Conservation (phyloP, 139 green algal genomes). For the Choricystis sp. region DNA sequence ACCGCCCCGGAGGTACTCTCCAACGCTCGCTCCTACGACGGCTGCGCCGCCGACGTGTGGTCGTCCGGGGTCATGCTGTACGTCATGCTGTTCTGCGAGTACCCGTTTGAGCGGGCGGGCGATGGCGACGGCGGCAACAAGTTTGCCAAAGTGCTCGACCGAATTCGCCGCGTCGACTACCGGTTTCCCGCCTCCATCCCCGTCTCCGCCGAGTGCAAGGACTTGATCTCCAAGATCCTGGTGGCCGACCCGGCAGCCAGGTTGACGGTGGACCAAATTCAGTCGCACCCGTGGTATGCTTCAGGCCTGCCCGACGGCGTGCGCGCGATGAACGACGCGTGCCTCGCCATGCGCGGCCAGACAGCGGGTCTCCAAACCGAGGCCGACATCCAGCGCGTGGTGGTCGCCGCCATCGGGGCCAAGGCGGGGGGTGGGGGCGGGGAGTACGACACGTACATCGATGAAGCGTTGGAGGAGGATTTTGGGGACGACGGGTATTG, state of each 20-base stretch:
- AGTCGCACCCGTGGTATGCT: slow-evolving; percentile 42
- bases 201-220: slow-evolving; percentile 20
- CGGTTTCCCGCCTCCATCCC: slow-evolving; percentile 15
- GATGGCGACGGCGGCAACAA: slow-evolving; percentile 13
- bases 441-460: not conserved
- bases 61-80: slow-evolving; percentile 56
- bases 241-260: slow-evolving; percentile 19
- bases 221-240: slow-evolving; percentile 23
- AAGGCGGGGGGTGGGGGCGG: too few relatives aligned
- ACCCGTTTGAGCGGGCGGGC: slow-evolving; percentile 36
- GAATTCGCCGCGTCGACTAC: slow-evolving; percentile 32
- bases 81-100: slow-evolving; percentile 63
- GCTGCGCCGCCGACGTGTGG: slow-evolving; percentile 23
- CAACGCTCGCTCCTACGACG: slow-evolving; percentile 27
- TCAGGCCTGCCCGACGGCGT: slow-evolving; percentile 80
- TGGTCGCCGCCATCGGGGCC: not conserved
- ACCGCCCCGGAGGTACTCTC: slow-evolving; percentile 36
- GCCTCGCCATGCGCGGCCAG: not conserved
- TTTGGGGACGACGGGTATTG: too few relatives aligned
- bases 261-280: slow-evolving; percentile 24
- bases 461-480: not conserved
- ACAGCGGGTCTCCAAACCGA: not conserved
- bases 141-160: slow-evolving; percentile 18
- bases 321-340: slow-evolving; percentile 49
- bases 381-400: not conserved